Percentiles rank a stretch among this genome's conserved stretches.
phyloP scores from a whole-genome alignment of 352 stramenopile species.

The Globisporangium apiculatum region DNA sequence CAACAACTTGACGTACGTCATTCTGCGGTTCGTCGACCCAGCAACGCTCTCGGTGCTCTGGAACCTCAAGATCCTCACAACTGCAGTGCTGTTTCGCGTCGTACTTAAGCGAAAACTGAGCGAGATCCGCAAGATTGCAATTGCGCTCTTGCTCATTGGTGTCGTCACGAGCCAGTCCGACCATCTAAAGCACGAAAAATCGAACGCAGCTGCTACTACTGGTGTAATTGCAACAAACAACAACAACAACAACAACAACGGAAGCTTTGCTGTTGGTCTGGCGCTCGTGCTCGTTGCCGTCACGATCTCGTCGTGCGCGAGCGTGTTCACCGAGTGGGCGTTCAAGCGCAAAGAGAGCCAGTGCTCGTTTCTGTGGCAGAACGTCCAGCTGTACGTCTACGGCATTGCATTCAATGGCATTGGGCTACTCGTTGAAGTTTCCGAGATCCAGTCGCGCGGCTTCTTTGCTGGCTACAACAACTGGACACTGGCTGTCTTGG shows the following conservation, averaged over 20 bases:
- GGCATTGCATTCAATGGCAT: conserved; percentile 78
- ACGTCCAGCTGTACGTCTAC: conserved; percentile 75
- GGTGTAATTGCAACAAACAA: conserved; percentile 6
- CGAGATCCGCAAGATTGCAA: conserved; percentile 69
- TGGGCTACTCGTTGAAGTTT: conserved; percentile 41
- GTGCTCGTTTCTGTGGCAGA: conserved; percentile 79
- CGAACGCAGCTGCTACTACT: conserved; percentile 9
- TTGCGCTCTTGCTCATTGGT: conserved; percentile 66
- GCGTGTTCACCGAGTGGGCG: conserved; percentile 79
- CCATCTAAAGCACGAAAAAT: conserved; percentile 37
- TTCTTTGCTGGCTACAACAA: conserved; percentile 80
- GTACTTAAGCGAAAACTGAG: conserved; percentile 67
- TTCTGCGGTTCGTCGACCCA: conserved; percentile 79
- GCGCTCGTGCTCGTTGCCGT: conserved; percentile 64
- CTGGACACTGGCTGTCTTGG: conserved; percentile 72
- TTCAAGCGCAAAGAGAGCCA: conserved; percentile 67
- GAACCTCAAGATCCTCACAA: conserved; percentile 87
- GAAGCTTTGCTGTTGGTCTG: conserved; percentile 39
- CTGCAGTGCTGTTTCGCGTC: conserved; percentile 75
- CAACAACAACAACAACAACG: conserved; percentile 6
- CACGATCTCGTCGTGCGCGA: conserved; percentile 75
- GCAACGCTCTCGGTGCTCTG: conserved; percentile 82
- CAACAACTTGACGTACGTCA: conserved; percentile 88
- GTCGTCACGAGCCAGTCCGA: conserved; percentile 79
- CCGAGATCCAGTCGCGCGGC: conserved; percentile 33